Conservation (phyloP, 2,329 filamentous ascomycete genomes). For the Aspergillus floridensis region DNA sequence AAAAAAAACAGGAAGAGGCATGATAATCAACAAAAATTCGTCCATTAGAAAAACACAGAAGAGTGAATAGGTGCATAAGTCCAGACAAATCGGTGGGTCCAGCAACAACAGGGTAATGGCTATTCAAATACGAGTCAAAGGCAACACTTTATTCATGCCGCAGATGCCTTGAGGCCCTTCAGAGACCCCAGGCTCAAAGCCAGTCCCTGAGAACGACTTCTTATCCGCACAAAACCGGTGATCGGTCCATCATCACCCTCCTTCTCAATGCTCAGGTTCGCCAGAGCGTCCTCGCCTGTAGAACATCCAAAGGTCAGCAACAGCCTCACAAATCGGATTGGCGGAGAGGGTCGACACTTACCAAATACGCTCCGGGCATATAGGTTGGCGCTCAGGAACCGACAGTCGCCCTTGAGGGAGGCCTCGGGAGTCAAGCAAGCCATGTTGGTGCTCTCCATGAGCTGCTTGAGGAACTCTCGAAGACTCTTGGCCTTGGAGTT, state of each 20-base stretch:
- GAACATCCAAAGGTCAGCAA: constrained; percentile 23
- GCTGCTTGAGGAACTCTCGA: constrained; percentile 84
- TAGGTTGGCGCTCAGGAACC: constrained; percentile 94
- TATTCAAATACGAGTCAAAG: constrained; percentile 28
- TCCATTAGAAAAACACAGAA: constrained; percentile 25
- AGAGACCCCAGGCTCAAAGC: constrained; percentile 89
- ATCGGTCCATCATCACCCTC: constrained; percentile 93
- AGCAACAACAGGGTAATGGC: constrained; percentile 28
- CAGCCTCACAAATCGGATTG: background rate
- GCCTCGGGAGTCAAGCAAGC: constrained; percentile 94
- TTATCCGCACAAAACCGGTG: constrained; percentile 95
- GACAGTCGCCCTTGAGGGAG: constrained; percentile 93
- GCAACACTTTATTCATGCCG: constrained; percentile 35
- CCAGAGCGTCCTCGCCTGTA: constrained; percentile 92
- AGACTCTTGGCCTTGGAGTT: constrained; percentile 93
- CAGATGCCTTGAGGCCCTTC: constrained; percentile 81
- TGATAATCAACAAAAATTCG: constrained; percentile 30
- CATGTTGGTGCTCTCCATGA: constrained; percentile 99
- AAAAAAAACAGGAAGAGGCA: constrained; percentile 26
- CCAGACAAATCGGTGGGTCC: constrained; percentile 23
- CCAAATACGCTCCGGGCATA: constrained; percentile 97
- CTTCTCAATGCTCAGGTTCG: constrained; percentile 96
- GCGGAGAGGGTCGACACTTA: constrained; percentile 53
- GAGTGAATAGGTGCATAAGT: constrained; percentile 12
- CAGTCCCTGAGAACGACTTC: constrained; percentile 92